Conservation (phyloP, 2,329 filamentous ascomycete species). For the Aspergillus hiratsukae region DNA sequence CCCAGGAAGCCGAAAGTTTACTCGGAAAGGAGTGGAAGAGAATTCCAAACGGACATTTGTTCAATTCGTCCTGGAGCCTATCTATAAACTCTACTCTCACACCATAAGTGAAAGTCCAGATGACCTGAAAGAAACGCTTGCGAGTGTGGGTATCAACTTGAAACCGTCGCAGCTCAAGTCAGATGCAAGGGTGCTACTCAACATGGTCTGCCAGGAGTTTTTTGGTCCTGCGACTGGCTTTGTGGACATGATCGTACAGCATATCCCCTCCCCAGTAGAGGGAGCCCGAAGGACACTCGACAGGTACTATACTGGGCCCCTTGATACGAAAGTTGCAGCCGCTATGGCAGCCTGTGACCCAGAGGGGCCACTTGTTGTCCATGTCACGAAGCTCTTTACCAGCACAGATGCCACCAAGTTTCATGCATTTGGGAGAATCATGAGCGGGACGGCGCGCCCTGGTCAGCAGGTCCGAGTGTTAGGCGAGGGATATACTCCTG, state of each 20-base stretch:
- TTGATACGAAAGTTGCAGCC: conserved; percentile 73
- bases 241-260: conserved; percentile 89
- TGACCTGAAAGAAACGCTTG: conserved; percentile 74
- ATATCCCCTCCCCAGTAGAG: conserved; percentile 80
- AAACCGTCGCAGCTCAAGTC: conserved; percentile 91
- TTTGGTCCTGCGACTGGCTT: conserved; percentile 87
- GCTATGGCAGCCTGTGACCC: conserved; percentile 80
- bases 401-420: conserved; percentile 87
- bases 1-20: conserved; percentile 83
- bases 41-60: conserved; percentile 81
- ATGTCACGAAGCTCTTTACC: conserved; percentile 90
- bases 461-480: conserved; percentile 83
- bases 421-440: conserved; percentile 81
- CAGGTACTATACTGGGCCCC: conserved; percentile 84
- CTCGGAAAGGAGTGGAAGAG: conserved; percentile 78
- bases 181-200: conserved; percentile 83
- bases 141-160: conserved; percentile 72
- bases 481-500: conserved; percentile 90
- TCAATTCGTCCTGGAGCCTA: conserved; percentile 89
- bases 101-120: conserved; percentile 87
- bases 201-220: conserved; percentile 88
- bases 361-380: conserved; percentile 85
- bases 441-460: conserved; percentile 84
- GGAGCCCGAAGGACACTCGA: conserved; percentile 73
- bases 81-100: conserved; percentile 96